Percentiles rank a stretch among this genome's conserved stretches.
Evolutionary conservation across 176 grass and related monocot species (phyloP).

Genomic region (Dendrocalamus sinicus): DNA sequence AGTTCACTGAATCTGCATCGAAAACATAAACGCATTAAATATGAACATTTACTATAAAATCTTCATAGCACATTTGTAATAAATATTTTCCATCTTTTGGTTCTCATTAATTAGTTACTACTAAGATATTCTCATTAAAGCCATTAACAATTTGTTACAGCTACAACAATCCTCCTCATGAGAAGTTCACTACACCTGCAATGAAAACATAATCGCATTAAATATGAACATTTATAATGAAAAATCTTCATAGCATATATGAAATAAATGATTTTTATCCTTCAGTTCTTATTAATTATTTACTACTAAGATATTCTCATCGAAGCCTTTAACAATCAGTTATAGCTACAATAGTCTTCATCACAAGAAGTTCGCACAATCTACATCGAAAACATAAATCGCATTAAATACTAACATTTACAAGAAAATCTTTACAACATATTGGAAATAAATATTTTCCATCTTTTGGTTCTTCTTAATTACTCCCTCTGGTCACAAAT

Average conservation of each 20-base stretch:
- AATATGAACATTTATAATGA: not conserved
- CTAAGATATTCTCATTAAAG: not conserved
- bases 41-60: not conserved
- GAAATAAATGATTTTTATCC: too few relatives aligned
- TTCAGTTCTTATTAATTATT: not conserved
- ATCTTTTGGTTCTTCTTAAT: too few relatives aligned
- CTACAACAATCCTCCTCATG: not conserved
- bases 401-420: too few relatives aligned
- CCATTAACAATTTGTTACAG: not conserved
- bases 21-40: not conserved
- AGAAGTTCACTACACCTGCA: not conserved
- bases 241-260: not conserved
- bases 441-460: too few relatives aligned
- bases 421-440: too few relatives aligned
- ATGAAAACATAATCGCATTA: not conserved
- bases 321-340: not conserved
- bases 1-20: not conserved
- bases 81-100: not conserved
- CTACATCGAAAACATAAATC: not conserved
- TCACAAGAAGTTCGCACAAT: not conserved
- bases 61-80: not conserved
- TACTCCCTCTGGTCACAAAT: too few relatives aligned
- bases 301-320: not conserved
- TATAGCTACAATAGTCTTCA: not conserved
- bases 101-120: not conserved